A percentile compares a stretch with the other conserved stretches of the same genome.
Evolutionary conservation across 345 rosid genomes (phyloP).

Genomic region (Dipteronia sinensis): DNA sequence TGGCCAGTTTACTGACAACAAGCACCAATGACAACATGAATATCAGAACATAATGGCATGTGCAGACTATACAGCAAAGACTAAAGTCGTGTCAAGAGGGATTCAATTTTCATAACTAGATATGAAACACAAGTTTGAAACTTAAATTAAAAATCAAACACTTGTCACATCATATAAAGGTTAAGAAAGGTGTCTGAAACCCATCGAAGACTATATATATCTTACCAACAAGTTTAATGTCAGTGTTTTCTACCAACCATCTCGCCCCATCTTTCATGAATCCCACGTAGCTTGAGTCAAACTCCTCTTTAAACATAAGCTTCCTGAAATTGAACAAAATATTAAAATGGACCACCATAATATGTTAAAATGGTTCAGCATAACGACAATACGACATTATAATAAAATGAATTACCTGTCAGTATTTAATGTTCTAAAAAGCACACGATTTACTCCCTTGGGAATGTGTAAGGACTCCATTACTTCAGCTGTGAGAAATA

Average conservation of each 20-base stretch:
- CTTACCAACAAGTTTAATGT: conserved; percentile 83
- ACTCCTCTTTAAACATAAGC: conserved; percentile 73
- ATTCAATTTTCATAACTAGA: too few relatives aligned
- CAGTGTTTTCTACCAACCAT: conserved; percentile 91
- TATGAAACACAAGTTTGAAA: too few relatives aligned
- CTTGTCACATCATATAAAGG: not conserved
- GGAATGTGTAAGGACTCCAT: conserved; percentile 85
- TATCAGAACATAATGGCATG: not conserved
- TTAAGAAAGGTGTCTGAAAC: not conserved
- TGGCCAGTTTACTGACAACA: too few relatives aligned
- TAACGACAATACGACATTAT: too few relatives aligned
- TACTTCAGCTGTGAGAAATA: conserved; percentile 58
- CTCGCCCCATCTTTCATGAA: conserved; percentile 83
- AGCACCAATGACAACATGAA: not conserved
- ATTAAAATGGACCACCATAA: not conserved
- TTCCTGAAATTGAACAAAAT: conserved; percentile 44
- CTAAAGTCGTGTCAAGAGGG: not conserved
- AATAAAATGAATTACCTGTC: conserved; percentile 52
- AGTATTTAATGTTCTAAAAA: conserved; percentile 83
- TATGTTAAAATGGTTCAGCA: not conserved
- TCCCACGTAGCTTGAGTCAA: conserved; percentile 83
- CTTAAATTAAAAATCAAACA: not conserved
- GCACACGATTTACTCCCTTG: conserved; percentile 75
- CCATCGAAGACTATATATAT: not conserved
- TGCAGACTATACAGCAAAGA: not conserved